Evolutionary conservation across 2,329 filamentous ascomycete genomes (phyloP).

Genomic region (Monosporascus sp.): DNA sequence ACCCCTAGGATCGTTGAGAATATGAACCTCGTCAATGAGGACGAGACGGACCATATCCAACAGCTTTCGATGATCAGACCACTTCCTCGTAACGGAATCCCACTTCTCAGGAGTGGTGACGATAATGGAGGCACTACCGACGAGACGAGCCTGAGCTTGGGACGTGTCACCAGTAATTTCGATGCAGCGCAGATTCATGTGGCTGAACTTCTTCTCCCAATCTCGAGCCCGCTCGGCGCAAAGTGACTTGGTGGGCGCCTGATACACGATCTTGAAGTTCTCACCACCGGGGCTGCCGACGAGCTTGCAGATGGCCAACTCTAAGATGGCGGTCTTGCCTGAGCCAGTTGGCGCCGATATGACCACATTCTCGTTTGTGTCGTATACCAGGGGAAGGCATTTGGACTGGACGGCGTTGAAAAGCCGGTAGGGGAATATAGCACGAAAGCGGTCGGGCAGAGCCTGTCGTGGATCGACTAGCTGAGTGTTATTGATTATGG

Average conservation of each 20-base stretch:
- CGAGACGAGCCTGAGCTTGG: conserved; percentile 56
- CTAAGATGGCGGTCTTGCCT: conserved; percentile 77
- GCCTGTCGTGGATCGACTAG: conserved; percentile 40
- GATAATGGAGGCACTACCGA: conserved; percentile 74
- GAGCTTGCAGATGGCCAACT: conserved; percentile 74
- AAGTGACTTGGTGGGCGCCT: conserved; percentile 78
- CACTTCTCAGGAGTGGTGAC: conserved; percentile 88
- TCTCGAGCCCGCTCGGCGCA: conserved; percentile 73
- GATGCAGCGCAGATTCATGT: conserved; percentile 62
- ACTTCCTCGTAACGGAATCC: conserved; percentile 84
- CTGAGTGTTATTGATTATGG: conserved; percentile 33
- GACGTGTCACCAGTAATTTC: conserved; percentile 82
- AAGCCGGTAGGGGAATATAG: conserved; percentile 65
- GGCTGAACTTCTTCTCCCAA: conserved; percentile 69
- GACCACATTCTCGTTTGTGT: conserved; percentile 68
- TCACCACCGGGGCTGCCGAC: conserved; percentile 49
- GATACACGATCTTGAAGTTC: conserved; percentile 77
- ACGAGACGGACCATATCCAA: conserved; percentile 74
- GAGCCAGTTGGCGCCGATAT: conserved; percentile 79
- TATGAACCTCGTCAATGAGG: conserved; percentile 83
- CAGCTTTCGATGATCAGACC: conserved; percentile 72
- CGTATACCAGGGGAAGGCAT: conserved; percentile 64
- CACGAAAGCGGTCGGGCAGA: conserved; percentile 64
- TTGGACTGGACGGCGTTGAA: conserved; percentile 84
- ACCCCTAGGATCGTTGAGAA: conserved; percentile 73